Evolutionary conservation across 1,139 yeast species (phyloP).

Genomic region (Suhomyces kunorum): DNA sequence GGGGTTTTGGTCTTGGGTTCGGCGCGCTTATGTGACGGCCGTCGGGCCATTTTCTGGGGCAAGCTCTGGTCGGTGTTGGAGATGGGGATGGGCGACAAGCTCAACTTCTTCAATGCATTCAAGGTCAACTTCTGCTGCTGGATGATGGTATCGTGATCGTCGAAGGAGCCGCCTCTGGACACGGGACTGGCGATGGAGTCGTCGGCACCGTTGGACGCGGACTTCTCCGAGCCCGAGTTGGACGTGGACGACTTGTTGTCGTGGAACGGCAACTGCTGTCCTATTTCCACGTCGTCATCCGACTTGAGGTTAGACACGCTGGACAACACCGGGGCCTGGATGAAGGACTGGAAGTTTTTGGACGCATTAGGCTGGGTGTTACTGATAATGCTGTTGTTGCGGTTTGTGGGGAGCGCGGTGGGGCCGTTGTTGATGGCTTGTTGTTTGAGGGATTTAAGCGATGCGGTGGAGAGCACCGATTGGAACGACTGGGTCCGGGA

Average conservation of each 20-base stretch:
- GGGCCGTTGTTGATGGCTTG: conserved; percentile 22
- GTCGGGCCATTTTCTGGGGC: conserved; percentile 15
- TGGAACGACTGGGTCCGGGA: conserved; percentile 62
- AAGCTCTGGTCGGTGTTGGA: conserved; percentile 19
- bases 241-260: conserved; percentile 19
- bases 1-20: conserved; percentile 13
- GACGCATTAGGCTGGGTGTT: conserved; percentile 13
- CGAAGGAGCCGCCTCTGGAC: conserved; percentile 13
- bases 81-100: conserved; percentile 44
- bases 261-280: conserved; percentile 46
- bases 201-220: conserved; percentile 7
- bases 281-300: conserved; percentile 42
- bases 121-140: conserved; percentile 48
- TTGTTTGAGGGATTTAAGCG: conserved; percentile 50
- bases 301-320: conserved; percentile 37
- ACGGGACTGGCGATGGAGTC: conserved; percentile 7
- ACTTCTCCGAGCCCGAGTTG: conserved; percentile 10
- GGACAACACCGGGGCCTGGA: conserved; percentile 51
- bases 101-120: conserved; percentile 48
- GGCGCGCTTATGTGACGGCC: conserved; percentile 16
- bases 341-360: conserved; percentile 49
- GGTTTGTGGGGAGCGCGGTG: conserved; percentile 9
- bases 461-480: conserved; percentile 63
- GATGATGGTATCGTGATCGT: conserved; percentile 38
- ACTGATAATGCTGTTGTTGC: conserved; percentile 30